Evolutionary conservation across 2,329 filamentous ascomycete species (phyloP).

Genomic region (Fonsecaea monophora): DNA sequence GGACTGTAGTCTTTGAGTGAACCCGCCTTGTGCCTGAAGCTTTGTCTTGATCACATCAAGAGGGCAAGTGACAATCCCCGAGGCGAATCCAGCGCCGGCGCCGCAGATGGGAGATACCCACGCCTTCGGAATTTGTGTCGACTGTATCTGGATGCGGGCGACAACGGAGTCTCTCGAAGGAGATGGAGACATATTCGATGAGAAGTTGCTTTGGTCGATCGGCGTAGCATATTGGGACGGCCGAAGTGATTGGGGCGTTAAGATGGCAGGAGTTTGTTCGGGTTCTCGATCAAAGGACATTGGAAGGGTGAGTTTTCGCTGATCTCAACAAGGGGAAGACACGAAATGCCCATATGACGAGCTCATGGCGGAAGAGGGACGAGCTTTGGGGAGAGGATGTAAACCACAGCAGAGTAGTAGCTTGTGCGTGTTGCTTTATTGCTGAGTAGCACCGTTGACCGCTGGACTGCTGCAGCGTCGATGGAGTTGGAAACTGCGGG

Average conservation of each 20-base stretch:
- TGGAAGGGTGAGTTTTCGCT: conserved; percentile 9
- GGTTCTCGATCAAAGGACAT: conserved; percentile 40
- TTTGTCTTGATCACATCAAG: conserved; percentile 99
- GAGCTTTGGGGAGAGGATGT: neutral
- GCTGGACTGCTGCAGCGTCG: conserved; percentile 1
- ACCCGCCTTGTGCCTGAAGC: conserved; percentile 91
- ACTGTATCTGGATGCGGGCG: conserved; percentile 50
- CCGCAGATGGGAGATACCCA: conserved; percentile 83
- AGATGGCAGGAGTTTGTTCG: conserved; percentile 34
- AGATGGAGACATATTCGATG: conserved; percentile 41
- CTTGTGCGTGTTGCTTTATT: conserved; percentile 30
- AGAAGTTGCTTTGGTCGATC: conserved; percentile 37
- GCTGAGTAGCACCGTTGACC: conserved; percentile 26
- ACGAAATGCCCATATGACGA: conserved; percentile 29
- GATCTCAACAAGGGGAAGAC: conserved; percentile 11
- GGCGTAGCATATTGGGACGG: conserved; percentile 40
- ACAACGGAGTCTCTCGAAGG: conserved; percentile 41
- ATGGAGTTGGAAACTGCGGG: conserved; percentile 36
- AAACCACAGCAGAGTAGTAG: conserved; percentile 1
- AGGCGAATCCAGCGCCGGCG: conserved; percentile 87
- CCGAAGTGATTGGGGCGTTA: conserved; percentile 28
- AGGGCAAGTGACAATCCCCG: conserved; percentile 92
- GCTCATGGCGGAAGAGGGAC: conserved; percentile 28
- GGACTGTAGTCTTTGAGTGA: conserved; percentile 59
- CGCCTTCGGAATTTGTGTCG: conserved; percentile 59